phyloP scores from a whole-genome alignment of 208 protist genomes.

The Trypanosoma mega region DNA sequence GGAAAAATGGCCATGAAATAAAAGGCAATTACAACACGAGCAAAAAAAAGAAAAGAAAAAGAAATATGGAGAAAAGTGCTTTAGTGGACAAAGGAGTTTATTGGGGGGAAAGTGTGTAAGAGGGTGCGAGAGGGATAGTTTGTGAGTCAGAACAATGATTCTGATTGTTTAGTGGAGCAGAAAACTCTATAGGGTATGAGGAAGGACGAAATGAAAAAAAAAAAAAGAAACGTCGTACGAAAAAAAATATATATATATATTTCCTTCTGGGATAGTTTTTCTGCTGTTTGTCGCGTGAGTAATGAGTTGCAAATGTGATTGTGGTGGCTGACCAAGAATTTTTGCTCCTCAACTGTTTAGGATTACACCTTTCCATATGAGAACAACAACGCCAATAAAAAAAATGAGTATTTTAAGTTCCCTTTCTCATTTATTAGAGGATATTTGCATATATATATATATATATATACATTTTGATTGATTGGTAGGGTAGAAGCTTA shows the following conservation, averaged over 20 bases:
- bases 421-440: constrained; percentile 1
- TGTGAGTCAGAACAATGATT: not conserved
- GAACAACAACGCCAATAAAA: too few species aligned
- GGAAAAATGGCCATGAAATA: not conserved
- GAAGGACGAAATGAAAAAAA: too few species aligned
- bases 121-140: not conserved
- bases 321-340: not conserved
- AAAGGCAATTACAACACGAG: too few species aligned
- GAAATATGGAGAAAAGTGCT: not conserved
- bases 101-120: not conserved
- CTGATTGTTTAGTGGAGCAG: not conserved
- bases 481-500: too few species aligned
- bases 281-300: too few species aligned
- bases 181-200: too few species aligned
- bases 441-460: constrained; percentile 18
- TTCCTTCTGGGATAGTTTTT: too few species aligned
- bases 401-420: constrained; percentile 10
- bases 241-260: too few species aligned
- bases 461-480: constrained; percentile 7
- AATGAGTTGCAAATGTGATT: too few species aligned
- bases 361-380: constrained; percentile 2
- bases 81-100: constrained; percentile 7
- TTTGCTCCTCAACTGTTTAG: not conserved
- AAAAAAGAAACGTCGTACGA: too few species aligned
- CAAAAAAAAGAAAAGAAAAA: not conserved